Percentiles rank a stretch among this genome's conserved stretches.
phyloP scores from a whole-genome alignment of 257 asterid genomes.

The Nicotiana benthamiana region DNA sequence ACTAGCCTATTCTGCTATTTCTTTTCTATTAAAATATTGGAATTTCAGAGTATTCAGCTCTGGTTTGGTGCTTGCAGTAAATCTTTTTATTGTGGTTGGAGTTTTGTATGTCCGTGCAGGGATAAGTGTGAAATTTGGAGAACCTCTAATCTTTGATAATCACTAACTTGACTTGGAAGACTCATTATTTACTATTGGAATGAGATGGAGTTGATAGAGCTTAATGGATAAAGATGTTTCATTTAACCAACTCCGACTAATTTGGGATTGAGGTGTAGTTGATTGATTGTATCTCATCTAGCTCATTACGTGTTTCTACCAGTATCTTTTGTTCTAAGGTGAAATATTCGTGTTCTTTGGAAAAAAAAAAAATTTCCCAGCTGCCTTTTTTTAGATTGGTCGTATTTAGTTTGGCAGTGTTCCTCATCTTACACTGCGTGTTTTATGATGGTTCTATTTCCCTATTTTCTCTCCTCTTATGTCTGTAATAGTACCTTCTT shows the following conservation, averaged over 20 bases:
- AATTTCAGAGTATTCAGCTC: no score
- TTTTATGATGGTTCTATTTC: background rate
- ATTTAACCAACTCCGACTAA: background rate
- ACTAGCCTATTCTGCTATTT: no score
- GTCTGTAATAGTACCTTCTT: background rate
- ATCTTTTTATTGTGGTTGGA: background rate
- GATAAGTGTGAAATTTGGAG: background rate
- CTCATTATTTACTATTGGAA: background rate
- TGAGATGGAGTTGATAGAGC: background rate
- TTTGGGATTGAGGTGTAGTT: background rate
- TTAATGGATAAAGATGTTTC: background rate
- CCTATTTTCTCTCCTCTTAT: conserved; percentile 4
- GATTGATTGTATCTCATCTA: background rate
- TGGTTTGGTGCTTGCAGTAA: background rate
- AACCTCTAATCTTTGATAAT: background rate
- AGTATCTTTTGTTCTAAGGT: background rate
- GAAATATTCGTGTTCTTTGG: background rate
- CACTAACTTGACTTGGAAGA: background rate
- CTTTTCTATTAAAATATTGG: no score
- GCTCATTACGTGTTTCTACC: background rate
- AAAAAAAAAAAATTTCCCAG: background rate
- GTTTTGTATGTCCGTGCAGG: background rate
- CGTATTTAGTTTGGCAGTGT: background rate
- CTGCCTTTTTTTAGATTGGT: background rate
- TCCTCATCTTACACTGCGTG: background rate